These are phyloP conservation scores for Fusarium sp. DNA, from an alignment of 2,329 filamentous ascomycete species.

Conservation along the genomic window DNA sequence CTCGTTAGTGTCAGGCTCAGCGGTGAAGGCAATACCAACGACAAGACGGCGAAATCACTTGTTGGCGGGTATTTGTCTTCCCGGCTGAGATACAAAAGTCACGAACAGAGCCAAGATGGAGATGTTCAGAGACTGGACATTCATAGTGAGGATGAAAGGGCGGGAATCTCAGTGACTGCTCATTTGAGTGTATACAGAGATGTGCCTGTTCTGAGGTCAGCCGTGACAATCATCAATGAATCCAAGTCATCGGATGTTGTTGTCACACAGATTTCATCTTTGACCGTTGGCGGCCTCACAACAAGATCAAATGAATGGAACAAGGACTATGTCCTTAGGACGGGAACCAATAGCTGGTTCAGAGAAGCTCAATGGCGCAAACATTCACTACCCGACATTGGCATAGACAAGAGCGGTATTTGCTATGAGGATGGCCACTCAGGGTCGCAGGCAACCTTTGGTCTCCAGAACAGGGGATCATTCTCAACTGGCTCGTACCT, in stretches of 20 bases:
- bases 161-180: not conserved
- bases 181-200: not conserved
- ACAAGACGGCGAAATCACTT: not conserved
- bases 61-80: not conserved
- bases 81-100: not conserved
- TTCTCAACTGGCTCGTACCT: slow-evolving; percentile 44
- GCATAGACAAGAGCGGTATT: not conserved
- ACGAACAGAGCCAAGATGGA: not conserved
- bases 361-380: not conserved
- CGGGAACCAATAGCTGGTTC: not conserved
- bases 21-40: not conserved
- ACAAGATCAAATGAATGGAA: not conserved
- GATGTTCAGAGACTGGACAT: not conserved
- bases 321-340: not conserved
- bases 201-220: not conserved
- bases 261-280: not conserved
- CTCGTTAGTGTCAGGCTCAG: not conserved
- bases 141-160: not conserved
- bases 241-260: not conserved
- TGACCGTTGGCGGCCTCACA: not conserved
- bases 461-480: slow-evolving; percentile 40
- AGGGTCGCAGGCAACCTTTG: not conserved
- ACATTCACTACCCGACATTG: not conserved
- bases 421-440: not conserved
- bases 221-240: not conserved